phyloP scores from a whole-genome alignment of 2,329 filamentous ascomycete genomes.

The Biscogniauxia marginata region DNA sequence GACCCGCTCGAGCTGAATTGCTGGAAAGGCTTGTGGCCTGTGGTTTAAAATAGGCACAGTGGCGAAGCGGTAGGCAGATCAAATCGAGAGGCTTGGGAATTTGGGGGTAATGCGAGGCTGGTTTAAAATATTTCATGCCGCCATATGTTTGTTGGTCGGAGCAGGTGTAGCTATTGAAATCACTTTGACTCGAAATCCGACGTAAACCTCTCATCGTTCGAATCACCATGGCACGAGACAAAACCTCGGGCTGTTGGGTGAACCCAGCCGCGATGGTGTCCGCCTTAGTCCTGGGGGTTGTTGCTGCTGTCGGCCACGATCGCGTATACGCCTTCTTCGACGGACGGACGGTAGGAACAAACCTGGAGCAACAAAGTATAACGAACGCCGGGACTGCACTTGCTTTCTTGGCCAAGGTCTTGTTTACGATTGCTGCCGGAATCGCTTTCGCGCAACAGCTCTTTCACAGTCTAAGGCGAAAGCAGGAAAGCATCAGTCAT shows the following conservation, averaged over 20 bases:
- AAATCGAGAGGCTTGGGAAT: too few species aligned
- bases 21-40: too few species aligned
- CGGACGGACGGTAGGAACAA: not conserved
- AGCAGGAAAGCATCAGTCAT: not conserved
- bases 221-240: not conserved
- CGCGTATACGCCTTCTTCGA: not conserved
- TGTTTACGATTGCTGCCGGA: not conserved
- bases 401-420: not conserved
- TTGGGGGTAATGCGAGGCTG: too few species aligned
- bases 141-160: too few species aligned
- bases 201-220: too few species aligned
- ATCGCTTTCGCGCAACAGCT: not conserved
- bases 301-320: not conserved
- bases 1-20: too few species aligned
- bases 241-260: not conserved
- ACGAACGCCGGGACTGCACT: not conserved
- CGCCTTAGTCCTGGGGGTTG: not conserved
- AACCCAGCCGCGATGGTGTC: not conserved
- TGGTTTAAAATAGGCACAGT: too few species aligned
- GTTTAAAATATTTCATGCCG: too few species aligned
- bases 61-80: too few species aligned
- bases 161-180: too few species aligned
- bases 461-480: not conserved
- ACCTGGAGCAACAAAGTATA: not conserved
- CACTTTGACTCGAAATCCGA: too few species aligned